Base-by-base conservation (phyloP, 83 land plant genomes). In the Diphasiastrum complanatum region DNA sequence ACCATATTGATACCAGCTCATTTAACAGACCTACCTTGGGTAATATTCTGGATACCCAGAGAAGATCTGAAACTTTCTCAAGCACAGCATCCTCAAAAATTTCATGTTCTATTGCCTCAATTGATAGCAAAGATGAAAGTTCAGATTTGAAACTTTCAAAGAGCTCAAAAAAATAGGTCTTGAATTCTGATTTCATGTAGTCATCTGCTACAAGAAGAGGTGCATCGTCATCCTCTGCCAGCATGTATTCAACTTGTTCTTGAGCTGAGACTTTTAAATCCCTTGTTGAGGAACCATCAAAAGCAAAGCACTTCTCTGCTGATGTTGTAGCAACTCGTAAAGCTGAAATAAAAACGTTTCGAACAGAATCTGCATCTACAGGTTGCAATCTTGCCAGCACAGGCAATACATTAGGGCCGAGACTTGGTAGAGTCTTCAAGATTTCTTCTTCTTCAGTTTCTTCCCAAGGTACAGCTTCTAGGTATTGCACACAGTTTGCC, bases 381-480 rank as follows among this genome's bases (percentile, higher is more conserved):
- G 91, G 87, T 55, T 75, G 85, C 1, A 89, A 71, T 32, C 96
- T 75, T 2, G 91, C 81, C 55, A 89, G 83, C 57, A 89, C 75
- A 6, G 72, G 77, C 16, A 73, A 69, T 12, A 65, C 79, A 20
- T 63, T 57, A 25, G 79, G 43, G 8, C 90, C 90, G 31, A 88
- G 73, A 22, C 45, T 18, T 1, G 96, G 87, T 38, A 86, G 51
- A 12, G 57, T 65, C 66, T 45, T 80, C 22, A 89, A n/a, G 43
- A 89, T 81, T 35, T 83, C 96, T 30, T 89, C 96, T 66, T 89
- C 96, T 33, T 89, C 96, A 24, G 55, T 64, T 52, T 89, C 96
- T 36, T 86, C 91, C 96, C 96, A 89, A 1, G 96, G 96, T 14
- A 86, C 83, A 0, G 88, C 81, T 62, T 89, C 96, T 59, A 89